Conservation (phyloP, 176 grass and related monocot genomes). For the Juncus inflexus region DNA sequence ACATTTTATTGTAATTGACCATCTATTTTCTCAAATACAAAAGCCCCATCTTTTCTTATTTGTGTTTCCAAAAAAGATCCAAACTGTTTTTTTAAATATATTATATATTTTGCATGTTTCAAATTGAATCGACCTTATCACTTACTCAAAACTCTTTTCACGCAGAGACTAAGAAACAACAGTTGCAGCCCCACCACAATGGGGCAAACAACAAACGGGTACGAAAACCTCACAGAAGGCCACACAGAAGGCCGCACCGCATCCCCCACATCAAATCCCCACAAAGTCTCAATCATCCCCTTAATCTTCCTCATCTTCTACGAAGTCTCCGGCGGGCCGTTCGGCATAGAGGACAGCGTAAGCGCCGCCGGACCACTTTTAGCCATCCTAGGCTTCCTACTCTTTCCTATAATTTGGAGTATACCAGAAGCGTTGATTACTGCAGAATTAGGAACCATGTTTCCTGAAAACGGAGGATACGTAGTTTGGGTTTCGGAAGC, state of each 20-base stretch:
- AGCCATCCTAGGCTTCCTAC: slow-evolving; percentile 66
- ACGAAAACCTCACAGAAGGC: slow-evolving; percentile 27
- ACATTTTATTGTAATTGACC: too few relatives aligned
- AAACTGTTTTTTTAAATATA: too few relatives aligned
- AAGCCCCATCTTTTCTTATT: too few relatives aligned
- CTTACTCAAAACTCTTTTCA: neutral
- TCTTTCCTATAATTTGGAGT: slow-evolving; percentile 85
- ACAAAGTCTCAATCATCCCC: slow-evolving; percentile 52
- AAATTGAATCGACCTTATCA: neutral
- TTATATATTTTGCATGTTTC: neutral
- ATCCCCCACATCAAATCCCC: slow-evolving; percentile 6
- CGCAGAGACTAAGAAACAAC: slow-evolving; percentile 39
- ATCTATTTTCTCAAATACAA: too few relatives aligned
- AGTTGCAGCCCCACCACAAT: slow-evolving; percentile 22
- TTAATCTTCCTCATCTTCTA: slow-evolving; percentile 88
- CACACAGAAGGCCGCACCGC: neutral
- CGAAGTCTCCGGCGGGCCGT: slow-evolving; percentile 81
- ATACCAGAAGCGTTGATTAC: slow-evolving; percentile 84
- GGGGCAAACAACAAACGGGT: slow-evolving; percentile 33
- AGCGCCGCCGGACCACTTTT: slow-evolving; percentile 72
- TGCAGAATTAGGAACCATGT: slow-evolving; percentile 93
- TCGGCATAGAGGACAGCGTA: slow-evolving; percentile 64
- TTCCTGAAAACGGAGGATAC: slow-evolving; percentile 82
- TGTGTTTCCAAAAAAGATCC: too few relatives aligned
- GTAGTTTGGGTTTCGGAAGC: slow-evolving; percentile 87